These are phyloP conservation scores for Gynostemma pentaphyllum DNA, from an alignment of 306 rosid species.

Conservation along the genomic window DNA sequence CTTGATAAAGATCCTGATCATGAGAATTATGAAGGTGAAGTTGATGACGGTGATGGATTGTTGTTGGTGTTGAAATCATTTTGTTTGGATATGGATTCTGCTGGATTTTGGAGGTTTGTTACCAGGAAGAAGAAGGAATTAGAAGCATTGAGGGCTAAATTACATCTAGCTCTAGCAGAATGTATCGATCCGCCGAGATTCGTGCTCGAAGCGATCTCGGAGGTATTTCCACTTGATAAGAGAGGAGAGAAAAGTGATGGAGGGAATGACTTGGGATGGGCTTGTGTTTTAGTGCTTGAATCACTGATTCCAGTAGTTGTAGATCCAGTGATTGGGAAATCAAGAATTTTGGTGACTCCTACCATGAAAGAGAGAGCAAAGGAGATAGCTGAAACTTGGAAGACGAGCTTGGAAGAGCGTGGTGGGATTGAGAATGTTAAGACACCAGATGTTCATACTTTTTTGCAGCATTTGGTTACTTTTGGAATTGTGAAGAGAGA, in stretches of 20 bases:
- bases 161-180: slow-evolving; percentile 52
- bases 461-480: slow-evolving; percentile 93
- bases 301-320: slow-evolving; percentile 70
- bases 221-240: slow-evolving; percentile 85
- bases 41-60: slow-evolving; percentile 64
- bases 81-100: slow-evolving; percentile 63
- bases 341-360: slow-evolving; percentile 79
- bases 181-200: slow-evolving; percentile 90
- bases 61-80: slow-evolving; percentile 44
- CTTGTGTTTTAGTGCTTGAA: slow-evolving; percentile 79
- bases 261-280: slow-evolving; percentile 82
- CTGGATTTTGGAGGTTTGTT: slow-evolving; percentile 63
- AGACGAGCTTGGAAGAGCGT: slow-evolving; percentile 74
- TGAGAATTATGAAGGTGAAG: slow-evolving; percentile 71
- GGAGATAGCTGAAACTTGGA: slow-evolving; percentile 84
- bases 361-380: slow-evolving; percentile 53
- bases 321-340: slow-evolving; percentile 73
- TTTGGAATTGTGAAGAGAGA: slow-evolving; percentile 73
- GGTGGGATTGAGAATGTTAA: slow-evolving; percentile 87
- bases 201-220: slow-evolving; percentile 77
- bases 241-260: slow-evolving; percentile 45
- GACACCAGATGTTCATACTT: slow-evolving; percentile 90
- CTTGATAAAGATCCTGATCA: slow-evolving; percentile 24
- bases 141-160: slow-evolving; percentile 56
- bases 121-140: slow-evolving; percentile 73